Evolutionary conservation across 371 early-diverging fungal genomes (phyloP), one percentile per base, ranked within the genome.

Genomic region (Dipsacomyces acuminosporus): DNA sequence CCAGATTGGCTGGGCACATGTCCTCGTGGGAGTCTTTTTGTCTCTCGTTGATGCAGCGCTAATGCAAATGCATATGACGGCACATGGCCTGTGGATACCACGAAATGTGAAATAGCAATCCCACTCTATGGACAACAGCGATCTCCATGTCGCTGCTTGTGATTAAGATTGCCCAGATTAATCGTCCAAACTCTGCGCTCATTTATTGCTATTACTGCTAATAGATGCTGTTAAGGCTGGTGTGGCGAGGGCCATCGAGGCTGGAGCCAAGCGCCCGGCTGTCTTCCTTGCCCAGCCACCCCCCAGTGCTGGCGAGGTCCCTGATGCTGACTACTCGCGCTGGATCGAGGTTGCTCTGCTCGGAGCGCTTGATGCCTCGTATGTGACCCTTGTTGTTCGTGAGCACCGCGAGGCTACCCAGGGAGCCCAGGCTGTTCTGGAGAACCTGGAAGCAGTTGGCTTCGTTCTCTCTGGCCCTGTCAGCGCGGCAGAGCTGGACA

Each of bases 361-460:
- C 33, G 90, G 83, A 19, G 75, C 87, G 8, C 66, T 93, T 42
- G 83, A 84, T 6, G 83, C 84, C 17, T 64, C 75, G 35, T 91
- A 86, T 60, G 86, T 84, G 26, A 87, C 90, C 22, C 74, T 93
- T 33, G 88, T 89, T 62, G 85, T 83, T n/a, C 86, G 91, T 41
- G 88, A 89, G 65, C 82, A 84, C 50, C 74, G 76, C 41, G 64
- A 67, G 36, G 48, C 54, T 2, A 60, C 30, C 4, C 40, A 54
- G 58, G 44, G 67, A 72, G 21, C 74, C 69, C 65, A 53, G 52
- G 21, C 59, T 58, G 30, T 51, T n/a, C 23, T 64, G 21, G 77
- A 78, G 56, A 72, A 75, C 5, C 75, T 89, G 24, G 63, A 76
- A 14, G 73, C 71, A 42, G 64, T 86, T 41, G 83, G 77, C 34